Evolutionary conservation across 2,329 filamentous ascomycete species (phyloP).

Genomic region (Penicillium sp.): DNA sequence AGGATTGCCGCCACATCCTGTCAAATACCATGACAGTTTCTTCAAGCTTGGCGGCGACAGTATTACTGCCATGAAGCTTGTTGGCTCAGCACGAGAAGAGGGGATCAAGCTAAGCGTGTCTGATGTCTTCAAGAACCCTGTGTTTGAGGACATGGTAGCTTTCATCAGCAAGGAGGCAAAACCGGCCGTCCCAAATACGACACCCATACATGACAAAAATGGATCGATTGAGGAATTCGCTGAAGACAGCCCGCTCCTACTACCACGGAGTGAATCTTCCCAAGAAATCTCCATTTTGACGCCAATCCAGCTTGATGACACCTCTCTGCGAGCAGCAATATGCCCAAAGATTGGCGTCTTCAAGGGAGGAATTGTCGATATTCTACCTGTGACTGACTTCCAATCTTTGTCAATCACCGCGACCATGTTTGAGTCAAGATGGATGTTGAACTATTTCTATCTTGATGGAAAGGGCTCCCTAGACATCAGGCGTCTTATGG

Average conservation of each 20-base stretch:
- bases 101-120: conserved; percentile 48
- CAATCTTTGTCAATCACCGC: conserved; percentile 44
- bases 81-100: conserved; percentile 45
- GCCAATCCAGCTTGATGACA: conserved; percentile 33
- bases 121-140: conserved; percentile 49
- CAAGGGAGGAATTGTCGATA: conserved; percentile 58
- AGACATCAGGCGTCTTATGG: conserved; percentile 51
- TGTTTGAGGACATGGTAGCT: conserved; percentile 46
- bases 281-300: conserved; percentile 32
- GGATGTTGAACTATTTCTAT: conserved; percentile 60
- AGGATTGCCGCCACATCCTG: conserved; percentile 37
- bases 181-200: conserved; percentile 23
- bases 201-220: conserved; percentile 23
- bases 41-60: conserved; percentile 49
- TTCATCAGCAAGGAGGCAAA: conserved; percentile 32
- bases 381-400: conserved; percentile 62
- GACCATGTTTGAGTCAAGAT: conserved; percentile 42
- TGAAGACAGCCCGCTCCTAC: conserved; percentile 9
- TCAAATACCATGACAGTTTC: conserved; percentile 47
- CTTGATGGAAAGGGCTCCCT: conserved; percentile 57
- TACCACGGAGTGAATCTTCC: conserved; percentile 7
- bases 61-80: conserved; percentile 49
- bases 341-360: conserved; percentile 57
- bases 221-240: conserved; percentile 16
- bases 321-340: conserved; percentile 46